phyloP scores from a whole-genome alignment of 148 eudicot species.

The Chenopodium berlandieri region DNA sequence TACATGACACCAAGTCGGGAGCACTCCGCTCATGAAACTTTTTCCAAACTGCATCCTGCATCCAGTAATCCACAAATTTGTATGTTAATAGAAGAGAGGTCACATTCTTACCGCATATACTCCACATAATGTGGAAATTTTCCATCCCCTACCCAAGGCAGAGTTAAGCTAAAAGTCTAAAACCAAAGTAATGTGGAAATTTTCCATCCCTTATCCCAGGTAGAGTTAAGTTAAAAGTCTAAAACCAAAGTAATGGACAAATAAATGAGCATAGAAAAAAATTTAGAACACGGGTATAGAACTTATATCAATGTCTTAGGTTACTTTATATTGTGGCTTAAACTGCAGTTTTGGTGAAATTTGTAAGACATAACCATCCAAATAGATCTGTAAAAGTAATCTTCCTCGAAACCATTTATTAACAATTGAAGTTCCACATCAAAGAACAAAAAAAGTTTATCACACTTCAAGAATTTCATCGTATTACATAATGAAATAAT shows the following conservation, averaged over 20 bases:
- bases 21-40: constrained; percentile 20
- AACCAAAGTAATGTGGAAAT: background rate
- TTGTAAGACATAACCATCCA: background rate
- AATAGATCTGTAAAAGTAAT: background rate
- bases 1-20: constrained; percentile 33
- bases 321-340: background rate
- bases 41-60: constrained; percentile 42
- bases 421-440: background rate
- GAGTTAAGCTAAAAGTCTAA: background rate
- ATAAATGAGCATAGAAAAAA: background rate
- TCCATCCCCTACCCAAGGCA: background rate
- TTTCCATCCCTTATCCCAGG: background rate
- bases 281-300: background rate
- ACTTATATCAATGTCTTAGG: background rate
- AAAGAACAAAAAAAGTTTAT: background rate
- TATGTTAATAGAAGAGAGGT: background rate
- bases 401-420: background rate
- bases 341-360: background rate
- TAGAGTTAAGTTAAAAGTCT: background rate
- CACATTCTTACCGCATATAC: background rate
- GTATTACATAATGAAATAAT: constrained; percentile 3
- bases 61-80: background rate
- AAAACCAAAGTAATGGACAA: background rate
- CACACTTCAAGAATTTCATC: background rate
- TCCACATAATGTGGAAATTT: background rate